phyloP scores from a whole-genome alignment of 371 early-diverging fungal genomes.

The Parasitella parasitica region DNA sequence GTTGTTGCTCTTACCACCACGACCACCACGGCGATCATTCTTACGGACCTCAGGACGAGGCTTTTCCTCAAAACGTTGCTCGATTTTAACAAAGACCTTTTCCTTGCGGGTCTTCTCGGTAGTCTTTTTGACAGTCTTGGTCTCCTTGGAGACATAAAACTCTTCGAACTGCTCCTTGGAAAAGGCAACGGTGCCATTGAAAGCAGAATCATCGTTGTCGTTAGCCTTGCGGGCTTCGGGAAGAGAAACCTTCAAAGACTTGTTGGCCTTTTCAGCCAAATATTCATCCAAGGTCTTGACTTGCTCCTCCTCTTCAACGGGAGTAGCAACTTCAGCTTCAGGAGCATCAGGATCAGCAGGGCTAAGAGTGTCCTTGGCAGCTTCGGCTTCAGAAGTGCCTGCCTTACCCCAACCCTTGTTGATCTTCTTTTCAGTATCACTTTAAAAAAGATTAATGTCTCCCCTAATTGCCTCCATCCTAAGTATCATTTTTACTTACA shows the following conservation, averaged over 20 bases:
- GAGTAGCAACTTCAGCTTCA: constrained; percentile 37
- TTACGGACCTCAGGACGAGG: constrained; percentile 44
- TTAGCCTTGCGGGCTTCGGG: constrained; percentile 76
- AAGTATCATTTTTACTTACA: constrained; percentile 36
- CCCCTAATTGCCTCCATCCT: no score
- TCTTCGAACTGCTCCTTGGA: constrained; percentile 69
- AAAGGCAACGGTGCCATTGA: constrained; percentile 75
- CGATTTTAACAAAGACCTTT: constrained; percentile 60
- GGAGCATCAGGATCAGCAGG: constrained; percentile 46
- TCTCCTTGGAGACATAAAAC: constrained; percentile 65
- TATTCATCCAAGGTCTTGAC: constrained; percentile 82
- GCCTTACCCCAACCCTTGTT: constrained; percentile 79
- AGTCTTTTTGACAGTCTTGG: constrained; percentile 22
- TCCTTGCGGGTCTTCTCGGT: constrained; percentile 45
- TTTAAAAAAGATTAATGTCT: constrained; percentile 1
- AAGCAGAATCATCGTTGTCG: constrained; percentile 74
- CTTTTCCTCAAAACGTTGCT: constrained; percentile 52
- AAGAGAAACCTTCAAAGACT: constrained; percentile 61
- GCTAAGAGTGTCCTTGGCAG: constrained; percentile 33
- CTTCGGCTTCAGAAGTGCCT: constrained; percentile 46
- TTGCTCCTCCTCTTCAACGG: constrained; percentile 63
- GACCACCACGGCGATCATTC: constrained; percentile 26
- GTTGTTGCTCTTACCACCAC: constrained; percentile 30
- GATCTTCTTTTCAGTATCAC: constrained; percentile 85
- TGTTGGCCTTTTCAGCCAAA: constrained; percentile 69